These are phyloP conservation scores for Saccharomyces hybrid DNA, from an alignment of 1,139 yeast genomes.

Conservation along the genomic window DNA sequence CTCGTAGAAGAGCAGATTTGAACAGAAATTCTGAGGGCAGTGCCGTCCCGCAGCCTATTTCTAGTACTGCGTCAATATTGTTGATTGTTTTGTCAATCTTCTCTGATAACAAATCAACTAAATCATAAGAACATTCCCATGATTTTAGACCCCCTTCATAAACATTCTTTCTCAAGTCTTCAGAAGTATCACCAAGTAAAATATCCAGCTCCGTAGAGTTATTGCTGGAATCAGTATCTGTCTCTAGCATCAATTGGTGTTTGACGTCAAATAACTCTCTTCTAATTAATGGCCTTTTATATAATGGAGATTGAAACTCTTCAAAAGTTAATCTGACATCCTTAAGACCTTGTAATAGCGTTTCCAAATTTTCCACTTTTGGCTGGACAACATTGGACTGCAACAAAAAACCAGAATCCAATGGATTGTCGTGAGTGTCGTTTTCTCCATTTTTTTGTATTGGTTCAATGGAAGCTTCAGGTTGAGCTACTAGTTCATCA, in stretches of 20 bases:
- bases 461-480: not conserved
- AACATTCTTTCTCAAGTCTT: conserved; percentile 65
- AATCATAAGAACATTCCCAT: conserved; percentile 89
- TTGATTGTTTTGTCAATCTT: conserved; percentile 4
- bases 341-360: conserved; percentile 35
- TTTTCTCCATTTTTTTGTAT: conserved; percentile 2
- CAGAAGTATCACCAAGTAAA: conserved; percentile 48
- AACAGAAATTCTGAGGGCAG: conserved; percentile 63
- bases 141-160: conserved; percentile 94
- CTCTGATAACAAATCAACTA: conserved; percentile 44
- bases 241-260: conserved; percentile 83
- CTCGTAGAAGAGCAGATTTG: conserved; percentile 30
- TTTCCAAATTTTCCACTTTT: conserved; percentile 31
- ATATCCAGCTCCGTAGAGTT: conserved; percentile 37
- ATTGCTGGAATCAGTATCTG: conserved; percentile 34
- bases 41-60: conserved; percentile 88
- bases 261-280: conserved; percentile 82
- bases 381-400: conserved; percentile 32
- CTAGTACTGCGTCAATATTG: conserved; percentile 38
- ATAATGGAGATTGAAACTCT: conserved; percentile 35
- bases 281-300: conserved; percentile 35
- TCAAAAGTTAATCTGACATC: conserved; percentile 49
- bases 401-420: conserved; percentile 26
- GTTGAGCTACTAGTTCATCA: conserved; percentile 37
- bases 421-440: conserved; percentile 25